Conservation (phyloP, 352 stramenopile genomes). For the Globisporangium okanoganense region DNA sequence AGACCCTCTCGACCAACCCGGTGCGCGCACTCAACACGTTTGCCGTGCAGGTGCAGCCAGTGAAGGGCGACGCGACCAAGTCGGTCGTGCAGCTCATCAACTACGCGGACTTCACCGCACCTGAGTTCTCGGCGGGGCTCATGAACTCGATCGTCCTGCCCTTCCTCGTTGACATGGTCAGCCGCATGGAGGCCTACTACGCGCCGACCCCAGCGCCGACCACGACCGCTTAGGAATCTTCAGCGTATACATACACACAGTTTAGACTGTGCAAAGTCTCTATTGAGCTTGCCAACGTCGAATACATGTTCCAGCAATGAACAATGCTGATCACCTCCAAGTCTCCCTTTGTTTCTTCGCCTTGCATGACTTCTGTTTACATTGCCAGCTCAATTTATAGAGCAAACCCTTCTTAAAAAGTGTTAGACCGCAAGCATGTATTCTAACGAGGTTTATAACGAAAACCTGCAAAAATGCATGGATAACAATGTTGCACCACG, state of each 20-base stretch:
- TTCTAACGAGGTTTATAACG: not conserved
- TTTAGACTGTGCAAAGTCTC: not conserved
- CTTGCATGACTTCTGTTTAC: not conserved
- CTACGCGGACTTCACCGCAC: slow-evolving; percentile 22
- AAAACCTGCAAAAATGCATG: not conserved
- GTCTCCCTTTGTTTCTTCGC: not conserved
- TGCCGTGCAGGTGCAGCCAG: slow-evolving; percentile 15
- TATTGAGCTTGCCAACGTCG: no score
- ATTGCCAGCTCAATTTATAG: not conserved
- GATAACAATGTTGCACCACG: not conserved
- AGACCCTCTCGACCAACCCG: slow-evolving; percentile 18
- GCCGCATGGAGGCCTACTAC: slow-evolving; percentile 12
- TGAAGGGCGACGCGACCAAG: slow-evolving; percentile 17
- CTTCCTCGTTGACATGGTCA: slow-evolving; percentile 25
- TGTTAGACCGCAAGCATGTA: not conserved
- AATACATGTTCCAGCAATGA: not conserved
- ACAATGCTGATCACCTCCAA: not conserved
- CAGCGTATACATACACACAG: not conserved
- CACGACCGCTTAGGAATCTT: not conserved
- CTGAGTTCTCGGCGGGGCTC: slow-evolving; percentile 17
- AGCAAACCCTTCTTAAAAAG: not conserved
- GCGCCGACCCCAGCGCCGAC: not conserved
- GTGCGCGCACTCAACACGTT: slow-evolving; percentile 20
- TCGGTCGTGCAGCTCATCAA: slow-evolving; percentile 24
- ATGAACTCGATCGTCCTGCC: slow-evolving; percentile 24